Conservation (phyloP, 2,329 filamentous ascomycete species). For the Calonectria hongkongensis region DNA sequence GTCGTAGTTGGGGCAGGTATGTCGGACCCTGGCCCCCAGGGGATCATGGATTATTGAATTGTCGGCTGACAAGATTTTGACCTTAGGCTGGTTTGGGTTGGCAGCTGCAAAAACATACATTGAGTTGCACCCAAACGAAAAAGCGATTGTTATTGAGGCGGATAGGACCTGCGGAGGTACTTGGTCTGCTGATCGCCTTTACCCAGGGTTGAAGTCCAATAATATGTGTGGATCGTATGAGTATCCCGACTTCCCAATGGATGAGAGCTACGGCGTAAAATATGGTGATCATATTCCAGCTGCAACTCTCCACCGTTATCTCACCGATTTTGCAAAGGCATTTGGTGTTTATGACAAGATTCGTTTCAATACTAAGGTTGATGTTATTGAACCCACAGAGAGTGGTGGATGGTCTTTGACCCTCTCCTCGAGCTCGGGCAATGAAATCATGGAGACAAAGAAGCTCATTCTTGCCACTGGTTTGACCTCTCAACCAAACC, state of each 20-base stretch:
- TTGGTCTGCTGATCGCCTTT: conserved; percentile 75
- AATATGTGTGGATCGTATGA: conserved; percentile 78
- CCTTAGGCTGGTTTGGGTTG: conserved; percentile 68
- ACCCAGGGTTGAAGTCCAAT: conserved; percentile 77
- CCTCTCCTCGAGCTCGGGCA: conserved; percentile 2
- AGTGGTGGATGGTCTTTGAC: conserved; percentile 38
- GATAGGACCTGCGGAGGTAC: conserved; percentile 72
- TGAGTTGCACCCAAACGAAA: conserved; percentile 67
- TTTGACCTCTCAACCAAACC: conserved; percentile 64
- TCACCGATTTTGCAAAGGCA: conserved; percentile 60
- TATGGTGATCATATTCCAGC: conserved; percentile 59
- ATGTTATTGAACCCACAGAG: conserved; percentile 58
- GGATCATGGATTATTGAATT: no score
- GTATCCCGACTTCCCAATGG: conserved; percentile 77
- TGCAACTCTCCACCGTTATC: conserved; percentile 58
- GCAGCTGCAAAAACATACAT: conserved; percentile 70
- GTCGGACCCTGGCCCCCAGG: neutral
- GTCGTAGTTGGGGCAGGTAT: conserved; percentile 32
- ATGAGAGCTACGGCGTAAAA: conserved; percentile 62
- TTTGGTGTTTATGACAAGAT: conserved; percentile 69
- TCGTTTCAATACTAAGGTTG: conserved; percentile 69
- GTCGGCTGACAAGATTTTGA: neutral
- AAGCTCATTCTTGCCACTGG: conserved; percentile 71
- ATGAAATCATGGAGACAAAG: conserved; percentile 48
- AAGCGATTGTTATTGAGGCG: conserved; percentile 69